Percentiles rank a stretch among this genome's conserved stretches.
phyloP scores from a whole-genome alignment of 1,284 basidiomycete species.

The Phlebopus sp. region DNA sequence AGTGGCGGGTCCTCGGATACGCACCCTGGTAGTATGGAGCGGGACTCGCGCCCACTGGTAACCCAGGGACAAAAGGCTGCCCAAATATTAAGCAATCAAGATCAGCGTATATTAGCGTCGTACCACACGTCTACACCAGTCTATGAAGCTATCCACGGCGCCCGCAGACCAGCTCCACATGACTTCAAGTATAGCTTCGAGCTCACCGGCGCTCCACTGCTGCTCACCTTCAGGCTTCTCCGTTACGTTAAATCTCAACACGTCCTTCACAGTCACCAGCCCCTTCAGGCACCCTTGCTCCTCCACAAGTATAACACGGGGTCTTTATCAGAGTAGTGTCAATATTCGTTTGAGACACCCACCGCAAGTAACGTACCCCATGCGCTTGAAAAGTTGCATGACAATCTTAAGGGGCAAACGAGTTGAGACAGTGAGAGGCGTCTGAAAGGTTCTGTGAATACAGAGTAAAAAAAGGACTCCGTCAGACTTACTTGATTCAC shows the following conservation, averaged over 20 bases:
- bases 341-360: background rate
- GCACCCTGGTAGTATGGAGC: background rate
- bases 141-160: constrained; percentile 10
- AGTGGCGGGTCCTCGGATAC: background rate
- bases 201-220: constrained; percentile 59
- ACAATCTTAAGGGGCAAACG: constrained; percentile 94
- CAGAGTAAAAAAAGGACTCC: background rate
- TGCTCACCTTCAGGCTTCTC: constrained; percentile 55
- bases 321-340: constrained; percentile 45
- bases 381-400: constrained; percentile 92
- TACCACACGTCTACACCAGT: constrained; percentile 25
- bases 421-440: constrained; percentile 90
- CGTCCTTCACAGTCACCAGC: constrained; percentile 94
- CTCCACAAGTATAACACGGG: constrained; percentile 91
- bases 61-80: background rate
- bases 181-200: constrained; percentile 63
- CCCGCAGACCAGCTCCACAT: constrained; percentile 50
- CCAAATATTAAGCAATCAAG: background rate
- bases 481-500: constrained; percentile 74
- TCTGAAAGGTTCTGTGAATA: constrained; percentile 46
- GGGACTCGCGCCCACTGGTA: too few relatives aligned
- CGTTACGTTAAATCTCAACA: constrained; percentile 76
- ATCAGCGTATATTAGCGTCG: constrained; percentile 9
- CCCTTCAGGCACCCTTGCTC: constrained; percentile 81
- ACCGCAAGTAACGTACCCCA: constrained; percentile 71